These are phyloP conservation scores for Fusarium coicis DNA, from an alignment of 2,329 filamentous ascomycete species.

Conservation along the genomic window DNA sequence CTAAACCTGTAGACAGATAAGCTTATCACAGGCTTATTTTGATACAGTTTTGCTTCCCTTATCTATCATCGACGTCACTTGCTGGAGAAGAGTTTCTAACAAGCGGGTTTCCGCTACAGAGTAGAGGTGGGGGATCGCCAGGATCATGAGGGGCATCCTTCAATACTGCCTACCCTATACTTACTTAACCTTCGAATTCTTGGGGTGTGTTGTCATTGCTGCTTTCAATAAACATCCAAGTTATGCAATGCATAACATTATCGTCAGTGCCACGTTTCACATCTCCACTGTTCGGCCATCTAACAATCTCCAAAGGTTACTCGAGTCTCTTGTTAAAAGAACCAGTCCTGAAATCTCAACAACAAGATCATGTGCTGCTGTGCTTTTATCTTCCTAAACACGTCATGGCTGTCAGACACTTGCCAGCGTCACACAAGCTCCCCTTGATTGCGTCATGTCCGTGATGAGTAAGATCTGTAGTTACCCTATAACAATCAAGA, in stretches of 20 bases:
- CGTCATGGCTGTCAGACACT: slow-evolving; percentile 24
- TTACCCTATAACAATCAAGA: slow-evolving; percentile 36
- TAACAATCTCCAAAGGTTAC: background rate
- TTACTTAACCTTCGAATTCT: background rate
- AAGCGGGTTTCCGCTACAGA: slow-evolving; percentile 1
- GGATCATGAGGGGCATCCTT: slow-evolving; percentile 29
- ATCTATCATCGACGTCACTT: slow-evolving; percentile 28
- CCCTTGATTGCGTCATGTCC: slow-evolving; percentile 35
- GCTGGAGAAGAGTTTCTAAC: background rate
- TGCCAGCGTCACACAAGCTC: slow-evolving; percentile 6
- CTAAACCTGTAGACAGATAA: slow-evolving; percentile 30
- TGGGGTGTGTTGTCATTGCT: background rate
- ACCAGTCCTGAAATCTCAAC: background rate
- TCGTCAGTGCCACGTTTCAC: background rate
- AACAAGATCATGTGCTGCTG: background rate
- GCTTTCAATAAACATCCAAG: background rate
- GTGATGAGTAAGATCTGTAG: background rate
- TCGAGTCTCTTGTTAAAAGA: background rate
- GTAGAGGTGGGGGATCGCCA: slow-evolving; percentile 38
- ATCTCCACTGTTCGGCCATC: background rate
- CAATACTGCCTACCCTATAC: slow-evolving; percentile 16
- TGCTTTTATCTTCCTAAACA: background rate
- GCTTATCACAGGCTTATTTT: slow-evolving; percentile 32
- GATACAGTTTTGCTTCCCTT: background rate
- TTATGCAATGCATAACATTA: background rate